Percentiles rank a stretch among this genome's conserved stretches.
Evolutionary conservation across 345 rosid species (phyloP).

Genomic region (Angophora floribunda): DNA sequence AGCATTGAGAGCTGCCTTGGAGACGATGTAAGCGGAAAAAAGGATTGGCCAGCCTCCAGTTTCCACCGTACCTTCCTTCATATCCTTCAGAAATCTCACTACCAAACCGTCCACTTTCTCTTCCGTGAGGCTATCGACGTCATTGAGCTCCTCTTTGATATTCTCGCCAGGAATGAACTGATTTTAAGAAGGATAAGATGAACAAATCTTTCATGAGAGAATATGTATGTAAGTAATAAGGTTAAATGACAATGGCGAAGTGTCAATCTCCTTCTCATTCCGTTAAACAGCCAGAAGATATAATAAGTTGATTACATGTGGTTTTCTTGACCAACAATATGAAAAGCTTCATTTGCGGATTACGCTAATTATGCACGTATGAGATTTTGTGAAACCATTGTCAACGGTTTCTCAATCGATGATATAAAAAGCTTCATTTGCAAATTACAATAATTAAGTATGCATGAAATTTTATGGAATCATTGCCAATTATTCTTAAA

Average conservation of each 20-base stretch:
- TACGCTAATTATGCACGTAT: neutral
- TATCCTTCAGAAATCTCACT: constrained; percentile 1
- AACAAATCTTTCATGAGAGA: neutral
- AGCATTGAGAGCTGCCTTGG: neutral
- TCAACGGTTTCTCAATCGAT: neutral
- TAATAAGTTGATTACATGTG: neutral
- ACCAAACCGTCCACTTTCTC: constrained; percentile 13
- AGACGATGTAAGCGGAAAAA: neutral
- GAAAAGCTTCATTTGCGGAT: neutral
- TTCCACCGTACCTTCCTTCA: neutral
- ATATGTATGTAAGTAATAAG: neutral
- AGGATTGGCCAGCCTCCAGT: constrained; percentile 7
- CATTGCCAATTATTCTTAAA: too few species aligned
- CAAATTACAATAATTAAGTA: neutral
- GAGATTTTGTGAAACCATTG: neutral
- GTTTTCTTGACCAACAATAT: neutral
- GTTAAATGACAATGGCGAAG: neutral
- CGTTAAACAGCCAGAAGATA: neutral
- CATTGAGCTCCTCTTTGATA: neutral
- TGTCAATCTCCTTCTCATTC: neutral
- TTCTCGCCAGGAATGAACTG: neutral
- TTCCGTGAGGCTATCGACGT: neutral
- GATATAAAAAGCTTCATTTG: neutral
- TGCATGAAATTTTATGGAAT: neutral
- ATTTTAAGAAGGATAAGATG: neutral